phyloP scores from a whole-genome alignment of 139 green algal species.

The Closterium sp. region DNA sequence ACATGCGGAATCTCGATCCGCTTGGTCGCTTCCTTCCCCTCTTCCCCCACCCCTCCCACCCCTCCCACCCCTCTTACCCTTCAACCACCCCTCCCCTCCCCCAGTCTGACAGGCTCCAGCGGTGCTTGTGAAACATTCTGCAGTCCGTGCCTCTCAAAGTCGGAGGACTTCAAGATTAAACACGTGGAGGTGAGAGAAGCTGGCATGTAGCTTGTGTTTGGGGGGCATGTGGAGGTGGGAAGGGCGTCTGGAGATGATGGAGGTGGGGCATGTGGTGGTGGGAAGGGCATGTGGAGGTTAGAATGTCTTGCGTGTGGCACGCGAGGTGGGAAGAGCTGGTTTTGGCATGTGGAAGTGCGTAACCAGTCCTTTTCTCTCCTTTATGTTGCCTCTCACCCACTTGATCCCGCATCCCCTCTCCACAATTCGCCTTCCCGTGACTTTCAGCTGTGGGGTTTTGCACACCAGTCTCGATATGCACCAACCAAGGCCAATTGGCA shows the following conservation, averaged over 20 bases:
- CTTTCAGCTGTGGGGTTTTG: conserved; percentile 46
- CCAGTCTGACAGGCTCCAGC: conserved; percentile 41
- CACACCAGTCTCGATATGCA: conserved; percentile 28
- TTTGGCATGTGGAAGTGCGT: too few species aligned
- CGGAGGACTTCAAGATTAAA: conserved; percentile 31
- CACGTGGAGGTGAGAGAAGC: conserved; percentile 34
- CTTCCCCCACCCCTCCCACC: too few species aligned
- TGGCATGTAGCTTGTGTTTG: neutral
- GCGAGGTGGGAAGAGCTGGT: too few species aligned
- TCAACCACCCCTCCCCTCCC: too few species aligned
- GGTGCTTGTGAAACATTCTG: conserved; percentile 40
- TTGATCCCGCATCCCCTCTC: neutral
- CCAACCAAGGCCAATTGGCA: conserved; percentile 23
- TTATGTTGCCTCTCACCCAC: too few species aligned
- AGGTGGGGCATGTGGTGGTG: neutral
- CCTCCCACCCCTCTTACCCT: too few species aligned
- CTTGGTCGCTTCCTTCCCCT: neutral
- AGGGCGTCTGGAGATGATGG: neutral
- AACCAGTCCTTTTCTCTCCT: too few species aligned
- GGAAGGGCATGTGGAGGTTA: too few species aligned
- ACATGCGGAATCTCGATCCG: too few species aligned
- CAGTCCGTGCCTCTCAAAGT: conserved; percentile 30
- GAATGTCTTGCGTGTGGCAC: too few species aligned
- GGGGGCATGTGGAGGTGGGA: neutral
- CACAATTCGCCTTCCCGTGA: neutral